Evolutionary conservation across 1,284 basidiomycete species (phyloP).

Genomic region (Vanrija sp.): DNA sequence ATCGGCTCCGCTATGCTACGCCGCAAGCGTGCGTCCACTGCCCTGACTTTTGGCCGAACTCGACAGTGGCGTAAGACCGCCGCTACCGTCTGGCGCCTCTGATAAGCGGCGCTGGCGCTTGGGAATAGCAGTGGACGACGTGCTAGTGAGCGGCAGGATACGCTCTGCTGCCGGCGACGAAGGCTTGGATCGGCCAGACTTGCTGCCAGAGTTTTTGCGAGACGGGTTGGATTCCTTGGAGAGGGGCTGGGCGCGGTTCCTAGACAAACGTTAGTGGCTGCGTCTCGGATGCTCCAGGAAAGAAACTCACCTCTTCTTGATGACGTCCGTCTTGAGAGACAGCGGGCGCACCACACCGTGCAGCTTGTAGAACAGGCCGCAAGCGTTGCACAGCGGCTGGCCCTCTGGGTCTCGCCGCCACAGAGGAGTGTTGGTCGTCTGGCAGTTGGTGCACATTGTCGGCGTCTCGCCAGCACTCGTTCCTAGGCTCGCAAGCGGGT

Average conservation of each 20-base stretch:
- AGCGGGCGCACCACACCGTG: conserved; percentile 91
- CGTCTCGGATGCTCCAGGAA: background rate
- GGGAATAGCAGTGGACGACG: conserved; percentile 6
- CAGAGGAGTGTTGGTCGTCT: conserved; percentile 90
- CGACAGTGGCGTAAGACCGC: conserved; percentile 2
- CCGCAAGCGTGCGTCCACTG: too few relatives aligned
- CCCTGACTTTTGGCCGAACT: too few relatives aligned
- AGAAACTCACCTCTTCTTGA: conserved; percentile 82
- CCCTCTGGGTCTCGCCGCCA: conserved; percentile 95
- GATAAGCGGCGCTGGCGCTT: conserved; percentile 18
- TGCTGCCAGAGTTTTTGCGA: background rate
- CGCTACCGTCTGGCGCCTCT: conserved; percentile 2
- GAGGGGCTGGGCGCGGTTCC: conserved; percentile 15
- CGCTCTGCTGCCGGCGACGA: conserved; percentile 8
- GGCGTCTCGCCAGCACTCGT: conserved; percentile 56
- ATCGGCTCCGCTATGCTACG: too few relatives aligned
- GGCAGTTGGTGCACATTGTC: conserved; percentile 88
- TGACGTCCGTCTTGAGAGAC: conserved; percentile 93
- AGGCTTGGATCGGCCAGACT: conserved; percentile 13
- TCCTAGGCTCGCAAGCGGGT: background rate
- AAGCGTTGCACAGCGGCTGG: conserved; percentile 85
- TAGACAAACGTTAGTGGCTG: background rate
- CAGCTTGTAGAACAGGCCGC: conserved; percentile 87
- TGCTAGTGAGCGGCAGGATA: background rate
- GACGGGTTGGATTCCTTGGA: conserved; percentile 11